These are phyloP conservation scores for Cutaneotrichosporon arboriforme DNA, from an alignment of 1,284 basidiomycete species.

Conservation along the genomic window DNA sequence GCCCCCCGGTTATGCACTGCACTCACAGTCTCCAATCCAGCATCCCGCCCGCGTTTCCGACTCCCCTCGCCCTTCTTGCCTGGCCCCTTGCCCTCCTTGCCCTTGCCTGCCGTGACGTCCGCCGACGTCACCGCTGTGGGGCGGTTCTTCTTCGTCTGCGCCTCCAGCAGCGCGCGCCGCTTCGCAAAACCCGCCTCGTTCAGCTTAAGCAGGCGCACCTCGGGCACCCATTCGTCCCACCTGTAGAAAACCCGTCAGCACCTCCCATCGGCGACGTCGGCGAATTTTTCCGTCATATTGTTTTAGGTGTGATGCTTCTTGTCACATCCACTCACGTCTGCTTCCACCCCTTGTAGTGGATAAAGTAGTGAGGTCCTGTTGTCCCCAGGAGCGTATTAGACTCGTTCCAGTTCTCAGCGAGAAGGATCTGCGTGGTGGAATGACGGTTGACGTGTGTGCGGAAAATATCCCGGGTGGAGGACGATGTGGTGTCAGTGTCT, in stretches of 20 bases:
- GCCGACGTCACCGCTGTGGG: constrained; percentile 19
- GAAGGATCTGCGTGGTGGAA: constrained; percentile 57
- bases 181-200: constrained; percentile 78
- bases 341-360: constrained; percentile 99
- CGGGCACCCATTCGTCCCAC: constrained; percentile 98
- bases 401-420: constrained; percentile 70
- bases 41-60: constrained; percentile 50
- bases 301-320: too few relatives aligned
- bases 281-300: background rate
- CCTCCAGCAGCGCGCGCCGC: constrained; percentile 55
- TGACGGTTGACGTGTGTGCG: background rate
- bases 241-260: constrained; percentile 48
- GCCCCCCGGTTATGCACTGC: background rate
- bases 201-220: constrained; percentile 73
- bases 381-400: constrained; percentile 61
- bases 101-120: constrained; percentile 19
- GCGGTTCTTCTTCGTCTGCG: constrained; percentile 44
- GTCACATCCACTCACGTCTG: constrained; percentile 67
- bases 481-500: constrained; percentile 4
- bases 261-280: background rate
- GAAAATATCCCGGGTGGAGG: background rate
- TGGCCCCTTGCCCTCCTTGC: constrained; percentile 37
- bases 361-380: constrained; percentile 79
- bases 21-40: constrained; percentile 40
- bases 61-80: constrained; percentile 48